Conservation (phyloP, 768 basidiomycete genomes). For the Agaricus subrufescens region DNA sequence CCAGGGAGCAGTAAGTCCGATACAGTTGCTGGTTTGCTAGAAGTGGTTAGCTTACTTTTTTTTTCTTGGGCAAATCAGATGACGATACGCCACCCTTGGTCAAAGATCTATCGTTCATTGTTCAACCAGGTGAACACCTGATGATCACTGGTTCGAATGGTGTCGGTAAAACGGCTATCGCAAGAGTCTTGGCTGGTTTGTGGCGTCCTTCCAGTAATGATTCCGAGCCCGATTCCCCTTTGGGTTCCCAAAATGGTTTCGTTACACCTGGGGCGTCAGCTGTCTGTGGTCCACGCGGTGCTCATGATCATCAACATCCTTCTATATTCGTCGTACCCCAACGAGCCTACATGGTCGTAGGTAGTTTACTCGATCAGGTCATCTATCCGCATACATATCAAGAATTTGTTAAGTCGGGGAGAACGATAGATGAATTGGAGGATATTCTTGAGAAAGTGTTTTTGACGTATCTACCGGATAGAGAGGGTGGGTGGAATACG, state of each 20-base stretch:
- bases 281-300: slow-evolving; percentile 16
- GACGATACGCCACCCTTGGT: slow-evolving; percentile 43
- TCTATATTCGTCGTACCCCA: slow-evolving; percentile 89
- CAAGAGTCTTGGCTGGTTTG: slow-evolving; percentile 82
- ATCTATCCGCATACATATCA: slow-evolving; percentile 89
- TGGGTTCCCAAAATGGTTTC: too few relatives aligned
- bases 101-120: slow-evolving; percentile 56
- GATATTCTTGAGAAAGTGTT: slow-evolving; percentile 78
- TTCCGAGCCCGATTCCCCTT: not conserved
- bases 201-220: slow-evolving; percentile 62
- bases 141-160: slow-evolving; percentile 94
- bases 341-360: slow-evolving; percentile 87
- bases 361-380: slow-evolving; percentile 86
- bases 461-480: slow-evolving; percentile 74
- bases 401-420: slow-evolving; percentile 56
- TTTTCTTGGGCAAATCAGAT: not conserved
- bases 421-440: slow-evolving; percentile 65
- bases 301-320: slow-evolving; percentile 31
- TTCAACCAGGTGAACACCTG: slow-evolving; percentile 75
- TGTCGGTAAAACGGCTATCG: slow-evolving; percentile 87
- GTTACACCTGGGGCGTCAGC: too few relatives aligned
- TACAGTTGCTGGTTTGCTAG: not conserved
- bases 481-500: slow-evolving; percentile 88
- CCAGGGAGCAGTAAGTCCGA: slow-evolving; percentile 27
- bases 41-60: too few relatives aligned